A percentile compares a stretch with the other conserved stretches of the same genome.
These are phyloP conservation scores for Hymenoscyphus fraxineus DNA, from an alignment of 2,329 filamentous ascomycete species.

Conservation along the genomic window DNA sequence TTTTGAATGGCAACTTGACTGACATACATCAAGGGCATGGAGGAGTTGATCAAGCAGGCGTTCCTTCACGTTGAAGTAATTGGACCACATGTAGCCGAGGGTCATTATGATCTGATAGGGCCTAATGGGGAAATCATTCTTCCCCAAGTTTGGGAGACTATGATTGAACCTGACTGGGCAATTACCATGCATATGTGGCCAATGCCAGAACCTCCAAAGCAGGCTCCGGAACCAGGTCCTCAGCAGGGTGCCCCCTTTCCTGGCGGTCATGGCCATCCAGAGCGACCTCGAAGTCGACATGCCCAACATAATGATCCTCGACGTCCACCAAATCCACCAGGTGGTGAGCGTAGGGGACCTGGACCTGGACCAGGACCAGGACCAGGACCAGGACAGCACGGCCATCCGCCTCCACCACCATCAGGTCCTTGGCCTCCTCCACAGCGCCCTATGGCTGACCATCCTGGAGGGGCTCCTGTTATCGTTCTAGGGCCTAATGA, in stretches of 20 bases:
- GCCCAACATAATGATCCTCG: constrained; percentile 4
- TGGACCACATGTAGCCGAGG: constrained; percentile 70
- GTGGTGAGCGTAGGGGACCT: not conserved
- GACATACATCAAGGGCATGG: constrained; percentile 64
- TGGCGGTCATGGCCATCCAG: not conserved
- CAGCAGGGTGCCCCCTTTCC: constrained; percentile 11
- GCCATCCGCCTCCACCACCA: constrained; percentile 14
- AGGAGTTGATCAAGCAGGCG: constrained; percentile 79
- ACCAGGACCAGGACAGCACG: not conserved
- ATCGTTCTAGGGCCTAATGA: constrained; percentile 16
- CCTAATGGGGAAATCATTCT: constrained; percentile 81
- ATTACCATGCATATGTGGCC: constrained; percentile 68
- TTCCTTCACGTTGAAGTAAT: constrained; percentile 76
- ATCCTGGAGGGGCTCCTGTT: constrained; percentile 16
- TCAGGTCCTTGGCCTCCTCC: constrained; percentile 13
- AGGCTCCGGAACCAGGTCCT: constrained; percentile 13
- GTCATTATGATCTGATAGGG: constrained; percentile 76
- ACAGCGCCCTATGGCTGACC: constrained; percentile 10
- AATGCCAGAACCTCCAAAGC: constrained; percentile 45
- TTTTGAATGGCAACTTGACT: constrained; percentile 9
- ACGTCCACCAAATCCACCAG: constrained; percentile 1
- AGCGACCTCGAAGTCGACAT: constrained; percentile 14
- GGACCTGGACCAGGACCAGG: not conserved
- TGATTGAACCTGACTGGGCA: constrained; percentile 72
- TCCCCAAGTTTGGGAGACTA: constrained; percentile 76